Conservation (phyloP, 139 green algal genomes). For the Penium margaritaceum region DNA sequence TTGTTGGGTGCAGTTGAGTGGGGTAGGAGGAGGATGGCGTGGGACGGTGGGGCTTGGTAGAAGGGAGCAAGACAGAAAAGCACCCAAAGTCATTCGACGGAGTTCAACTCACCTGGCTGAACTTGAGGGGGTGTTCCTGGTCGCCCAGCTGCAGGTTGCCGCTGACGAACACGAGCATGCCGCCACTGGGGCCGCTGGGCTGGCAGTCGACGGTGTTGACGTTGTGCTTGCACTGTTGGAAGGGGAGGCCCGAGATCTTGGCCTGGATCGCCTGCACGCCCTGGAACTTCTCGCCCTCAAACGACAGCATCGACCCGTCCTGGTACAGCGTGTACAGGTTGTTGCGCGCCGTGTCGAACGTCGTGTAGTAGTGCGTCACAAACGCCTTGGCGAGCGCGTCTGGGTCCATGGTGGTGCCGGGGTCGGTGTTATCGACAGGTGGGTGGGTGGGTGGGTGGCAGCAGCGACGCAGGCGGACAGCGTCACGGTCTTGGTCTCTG, state of each 20-base stretch:
- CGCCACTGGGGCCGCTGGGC: conserved; percentile 31
- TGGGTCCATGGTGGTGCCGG: conserved; percentile 35
- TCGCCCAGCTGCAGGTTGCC: conserved; percentile 38
- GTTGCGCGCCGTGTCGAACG: conserved; percentile 77
- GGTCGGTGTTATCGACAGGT: too few species aligned
- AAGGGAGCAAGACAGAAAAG: too few species aligned
- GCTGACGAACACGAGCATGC: conserved; percentile 51
- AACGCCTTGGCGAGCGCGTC: conserved; percentile 71
- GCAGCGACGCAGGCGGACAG: too few species aligned
- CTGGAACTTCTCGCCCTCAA: conserved; percentile 50
- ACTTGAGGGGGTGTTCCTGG: conserved; percentile 47
- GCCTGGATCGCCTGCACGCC: conserved; percentile 41
- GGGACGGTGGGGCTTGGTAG: too few species aligned
- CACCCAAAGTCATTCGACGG: too few species aligned
- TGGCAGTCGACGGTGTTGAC: conserved; percentile 47
- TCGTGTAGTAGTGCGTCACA: conserved; percentile 86
- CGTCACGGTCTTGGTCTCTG: too few species aligned
- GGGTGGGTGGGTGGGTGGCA: too few species aligned
- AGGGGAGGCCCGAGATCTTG: conserved; percentile 46
- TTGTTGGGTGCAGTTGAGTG: too few species aligned
- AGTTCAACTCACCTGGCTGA: conserved; percentile 46
- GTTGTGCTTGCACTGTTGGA: conserved; percentile 46
- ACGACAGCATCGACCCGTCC: conserved; percentile 50
- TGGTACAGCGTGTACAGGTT: conserved; percentile 69
- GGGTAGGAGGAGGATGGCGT: too few species aligned